phyloP scores from a whole-genome alignment of 2,329 filamentous ascomycete genomes.

The Alternaria panax region DNA sequence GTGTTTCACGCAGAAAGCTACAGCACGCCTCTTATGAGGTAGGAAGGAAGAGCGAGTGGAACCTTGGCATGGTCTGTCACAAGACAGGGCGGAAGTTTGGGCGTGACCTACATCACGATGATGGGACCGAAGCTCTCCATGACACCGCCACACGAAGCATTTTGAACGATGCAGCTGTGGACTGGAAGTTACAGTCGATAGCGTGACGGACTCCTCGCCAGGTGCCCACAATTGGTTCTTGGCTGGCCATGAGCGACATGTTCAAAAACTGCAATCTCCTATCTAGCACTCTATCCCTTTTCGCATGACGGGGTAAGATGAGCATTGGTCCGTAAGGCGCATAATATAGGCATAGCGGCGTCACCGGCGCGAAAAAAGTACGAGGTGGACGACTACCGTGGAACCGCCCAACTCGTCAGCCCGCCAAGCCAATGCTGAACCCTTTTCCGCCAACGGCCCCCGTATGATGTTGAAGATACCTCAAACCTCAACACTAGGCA shows the following conservation, averaged over 20 bases:
- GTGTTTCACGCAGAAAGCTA: background rate
- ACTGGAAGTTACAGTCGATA: constrained; percentile 21
- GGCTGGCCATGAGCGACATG: constrained; percentile 7
- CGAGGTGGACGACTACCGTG: constrained; percentile 13
- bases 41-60: background rate
- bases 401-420: constrained; percentile 11
- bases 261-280: constrained; percentile 22
- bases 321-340: constrained; percentile 11
- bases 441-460: background rate
- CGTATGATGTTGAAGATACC: background rate
- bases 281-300: constrained; percentile 16
- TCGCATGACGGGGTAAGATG: constrained; percentile 14
- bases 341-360: constrained; percentile 8
- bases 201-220: constrained; percentile 10
- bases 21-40: background rate
- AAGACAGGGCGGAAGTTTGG: background rate
- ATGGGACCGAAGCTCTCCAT: background rate
- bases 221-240: background rate
- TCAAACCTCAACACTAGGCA: constrained; percentile 14
- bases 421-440: constrained; percentile 8
- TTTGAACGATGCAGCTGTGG: background rate
- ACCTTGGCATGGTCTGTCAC: background rate
- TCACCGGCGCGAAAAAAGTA: constrained; percentile 20
- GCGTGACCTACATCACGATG: background rate
- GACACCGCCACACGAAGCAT: background rate